These are phyloP conservation scores for Hysterangium stoloniferum DNA, from an alignment of 768 basidiomycete genomes.

Conservation along the genomic window DNA sequence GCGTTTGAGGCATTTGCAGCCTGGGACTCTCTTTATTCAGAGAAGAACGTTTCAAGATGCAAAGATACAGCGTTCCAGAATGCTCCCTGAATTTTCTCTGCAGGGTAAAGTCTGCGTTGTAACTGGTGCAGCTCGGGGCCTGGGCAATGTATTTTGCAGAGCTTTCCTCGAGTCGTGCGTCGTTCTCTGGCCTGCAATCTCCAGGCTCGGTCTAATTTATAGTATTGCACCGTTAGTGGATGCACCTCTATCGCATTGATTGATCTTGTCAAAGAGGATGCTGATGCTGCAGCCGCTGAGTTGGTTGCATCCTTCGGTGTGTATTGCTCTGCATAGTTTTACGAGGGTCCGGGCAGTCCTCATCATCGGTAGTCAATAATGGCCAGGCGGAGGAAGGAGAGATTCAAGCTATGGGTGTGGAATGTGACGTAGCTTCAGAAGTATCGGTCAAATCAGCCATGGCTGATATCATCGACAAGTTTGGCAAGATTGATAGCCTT, in stretches of 20 bases:
- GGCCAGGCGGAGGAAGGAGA: slow-evolving; percentile 48
- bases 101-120: slow-evolving; percentile 82
- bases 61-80: slow-evolving; percentile 28
- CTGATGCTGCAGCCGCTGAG: slow-evolving; percentile 58
- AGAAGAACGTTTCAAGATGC: not conserved
- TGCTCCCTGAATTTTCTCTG: slow-evolving; percentile 73
- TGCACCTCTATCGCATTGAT: slow-evolving; percentile 74
- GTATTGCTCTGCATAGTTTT: slow-evolving; percentile 14
- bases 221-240: slow-evolving; percentile 41
- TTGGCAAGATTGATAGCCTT: slow-evolving; percentile 70
- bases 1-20: too few species aligned
- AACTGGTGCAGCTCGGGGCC: slow-evolving; percentile 87
- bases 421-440: slow-evolving; percentile 86
- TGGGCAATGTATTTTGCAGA: slow-evolving; percentile 85
- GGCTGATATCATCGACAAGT: slow-evolving; percentile 49
- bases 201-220: not conserved
- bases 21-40: too few species aligned
- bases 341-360: slow-evolving; percentile 16
- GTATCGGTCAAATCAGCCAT: slow-evolving; percentile 68
- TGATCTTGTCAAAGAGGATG: slow-evolving; percentile 70
- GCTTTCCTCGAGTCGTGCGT: slow-evolving; percentile 83
- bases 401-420: slow-evolving; percentile 64
- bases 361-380: slow-evolving; percentile 35
- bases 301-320: slow-evolving; percentile 49
- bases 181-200: not conserved